Conservation (phyloP, 805 yeast species). For the Myxozyma monticola region DNA sequence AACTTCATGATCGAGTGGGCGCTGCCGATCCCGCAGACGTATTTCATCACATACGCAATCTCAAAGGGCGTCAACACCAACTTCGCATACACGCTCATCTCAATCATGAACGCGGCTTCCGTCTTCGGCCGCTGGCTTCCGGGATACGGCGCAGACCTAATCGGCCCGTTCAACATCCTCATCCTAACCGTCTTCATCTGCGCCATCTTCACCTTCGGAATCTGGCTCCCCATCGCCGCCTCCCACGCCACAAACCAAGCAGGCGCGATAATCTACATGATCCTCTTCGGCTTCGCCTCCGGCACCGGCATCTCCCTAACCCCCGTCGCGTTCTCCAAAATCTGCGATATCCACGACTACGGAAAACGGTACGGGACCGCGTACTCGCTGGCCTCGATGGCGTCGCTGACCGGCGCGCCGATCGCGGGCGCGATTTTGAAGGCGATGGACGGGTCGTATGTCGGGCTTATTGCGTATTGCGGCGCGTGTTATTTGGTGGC, state of each 20-base stretch:
- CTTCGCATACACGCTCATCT: conserved; percentile 44
- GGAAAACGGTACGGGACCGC: conserved; percentile 70
- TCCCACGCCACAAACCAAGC: conserved; percentile 43
- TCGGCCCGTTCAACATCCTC: conserved; percentile 62
- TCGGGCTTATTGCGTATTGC: conserved; percentile 39
- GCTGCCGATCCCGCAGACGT: conserved; percentile 39
- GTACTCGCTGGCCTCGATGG: conserved; percentile 48
- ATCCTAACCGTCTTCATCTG: conserved; percentile 48
- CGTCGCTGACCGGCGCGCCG: conserved; percentile 43
- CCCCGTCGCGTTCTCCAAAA: conserved; percentile 68
- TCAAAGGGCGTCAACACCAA: conserved; percentile 33
- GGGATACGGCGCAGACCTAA: conserved; percentile 53
- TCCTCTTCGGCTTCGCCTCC: conserved; percentile 56
- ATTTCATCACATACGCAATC: conserved; percentile 36
- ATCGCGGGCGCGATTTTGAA: conserved; percentile 40
- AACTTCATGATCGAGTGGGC: conserved; percentile 36
- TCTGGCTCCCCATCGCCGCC: conserved; percentile 64
- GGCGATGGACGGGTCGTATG: conserved; percentile 34
- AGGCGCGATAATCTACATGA: conserved; percentile 54
- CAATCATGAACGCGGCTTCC: conserved; percentile 51
- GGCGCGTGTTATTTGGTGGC: conserved; percentile 37
- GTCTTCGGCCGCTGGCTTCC: conserved; percentile 57
- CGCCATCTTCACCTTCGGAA: conserved; percentile 49
- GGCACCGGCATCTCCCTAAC: conserved; percentile 65
- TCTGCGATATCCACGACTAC: conserved; percentile 62